phyloP scores from a whole-genome alignment of 164 flowering plant genomes.

The Santalum album region DNA sequence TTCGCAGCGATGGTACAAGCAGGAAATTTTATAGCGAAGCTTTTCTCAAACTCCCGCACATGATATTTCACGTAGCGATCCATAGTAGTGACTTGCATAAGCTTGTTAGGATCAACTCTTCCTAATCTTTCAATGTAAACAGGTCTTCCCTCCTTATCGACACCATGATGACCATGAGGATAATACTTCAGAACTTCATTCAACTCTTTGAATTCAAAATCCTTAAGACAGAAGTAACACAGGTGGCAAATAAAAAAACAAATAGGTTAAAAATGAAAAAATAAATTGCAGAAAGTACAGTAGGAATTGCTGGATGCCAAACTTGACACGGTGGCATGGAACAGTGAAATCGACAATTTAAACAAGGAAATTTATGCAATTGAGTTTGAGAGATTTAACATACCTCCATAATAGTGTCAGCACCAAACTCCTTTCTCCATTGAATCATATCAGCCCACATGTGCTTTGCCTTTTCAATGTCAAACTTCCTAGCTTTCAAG shows the following conservation, averaged over 20 bases:
- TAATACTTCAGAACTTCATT: slow-evolving; percentile 50
- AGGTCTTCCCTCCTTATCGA: slow-evolving; percentile 74
- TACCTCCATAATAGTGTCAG: slow-evolving; percentile 7
- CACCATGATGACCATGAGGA: slow-evolving; percentile 72
- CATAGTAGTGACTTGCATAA: slow-evolving; percentile 68
- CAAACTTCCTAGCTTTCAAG: slow-evolving; percentile 6
- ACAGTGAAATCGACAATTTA: not conserved
- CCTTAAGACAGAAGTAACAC: slow-evolving; percentile 25
- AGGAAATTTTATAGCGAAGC: slow-evolving; percentile 56
- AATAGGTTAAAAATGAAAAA: too few species aligned
- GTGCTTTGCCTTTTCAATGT: slow-evolving; percentile 5
- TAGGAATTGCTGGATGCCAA: not conserved
- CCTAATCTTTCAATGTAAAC: slow-evolving; percentile 66
- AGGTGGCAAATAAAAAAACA: too few species aligned
- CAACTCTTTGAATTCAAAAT: slow-evolving; percentile 52
- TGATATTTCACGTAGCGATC: slow-evolving; percentile 65
- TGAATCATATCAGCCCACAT: slow-evolving; percentile 10
- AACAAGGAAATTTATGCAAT: not conserved
- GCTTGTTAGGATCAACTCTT: slow-evolving; percentile 62
- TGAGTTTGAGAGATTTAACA: not conserved
- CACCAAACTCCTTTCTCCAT: slow-evolving; percentile 7
- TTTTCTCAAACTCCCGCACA: slow-evolving; percentile 57
- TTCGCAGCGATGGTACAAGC: slow-evolving; percentile 67
- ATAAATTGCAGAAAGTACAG: not conserved
- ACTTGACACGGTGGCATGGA: not conserved